Conservation (phyloP, 495 filamentous ascomycete species). For the Umbilicaria muhlenbergii region DNA sequence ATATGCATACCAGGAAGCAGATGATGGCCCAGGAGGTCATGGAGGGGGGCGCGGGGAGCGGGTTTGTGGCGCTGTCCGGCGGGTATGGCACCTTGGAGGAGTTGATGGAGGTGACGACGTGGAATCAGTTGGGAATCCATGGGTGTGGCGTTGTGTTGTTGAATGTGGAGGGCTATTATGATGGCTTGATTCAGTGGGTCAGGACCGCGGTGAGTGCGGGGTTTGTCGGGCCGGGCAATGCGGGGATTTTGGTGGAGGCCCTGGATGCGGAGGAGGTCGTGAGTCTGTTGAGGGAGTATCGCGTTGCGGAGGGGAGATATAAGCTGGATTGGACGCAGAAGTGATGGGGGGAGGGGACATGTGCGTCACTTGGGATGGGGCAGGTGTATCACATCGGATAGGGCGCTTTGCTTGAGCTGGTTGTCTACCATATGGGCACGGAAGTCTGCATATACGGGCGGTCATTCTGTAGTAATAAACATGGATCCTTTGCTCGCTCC, state of each 20-base stretch:
- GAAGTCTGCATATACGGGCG: neutral
- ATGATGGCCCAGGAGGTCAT: constrained; percentile 83
- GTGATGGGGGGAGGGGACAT: constrained; percentile 15
- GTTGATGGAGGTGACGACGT: constrained; percentile 89
- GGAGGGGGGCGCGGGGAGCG: constrained; percentile 62
- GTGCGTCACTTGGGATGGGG: neutral
- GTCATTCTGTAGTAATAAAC: neutral
- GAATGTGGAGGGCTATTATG: constrained; percentile 84
- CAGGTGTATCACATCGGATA: neutral
- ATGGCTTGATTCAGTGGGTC: constrained; percentile 74
- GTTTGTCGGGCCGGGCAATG: constrained; percentile 55
- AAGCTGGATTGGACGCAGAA: constrained; percentile 70
- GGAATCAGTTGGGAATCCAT: constrained; percentile 97
- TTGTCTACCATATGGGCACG: neutral
- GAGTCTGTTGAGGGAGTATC: constrained; percentile 54
- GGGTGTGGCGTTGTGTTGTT: constrained; percentile 60
- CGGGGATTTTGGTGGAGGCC: constrained; percentile 63
- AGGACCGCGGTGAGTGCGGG: constrained; percentile 58
- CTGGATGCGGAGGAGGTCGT: constrained; percentile 55
- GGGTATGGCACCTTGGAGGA: constrained; percentile 95
- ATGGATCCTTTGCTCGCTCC: constrained; percentile 4
- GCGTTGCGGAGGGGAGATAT: constrained; percentile 52
- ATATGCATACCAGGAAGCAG: constrained; percentile 91
- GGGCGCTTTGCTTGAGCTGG: neutral
- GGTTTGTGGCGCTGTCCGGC: constrained; percentile 80